Evolutionary conservation across 2,329 filamentous ascomycete genomes (phyloP).

Genomic region (Aspergillus intermedius): DNA sequence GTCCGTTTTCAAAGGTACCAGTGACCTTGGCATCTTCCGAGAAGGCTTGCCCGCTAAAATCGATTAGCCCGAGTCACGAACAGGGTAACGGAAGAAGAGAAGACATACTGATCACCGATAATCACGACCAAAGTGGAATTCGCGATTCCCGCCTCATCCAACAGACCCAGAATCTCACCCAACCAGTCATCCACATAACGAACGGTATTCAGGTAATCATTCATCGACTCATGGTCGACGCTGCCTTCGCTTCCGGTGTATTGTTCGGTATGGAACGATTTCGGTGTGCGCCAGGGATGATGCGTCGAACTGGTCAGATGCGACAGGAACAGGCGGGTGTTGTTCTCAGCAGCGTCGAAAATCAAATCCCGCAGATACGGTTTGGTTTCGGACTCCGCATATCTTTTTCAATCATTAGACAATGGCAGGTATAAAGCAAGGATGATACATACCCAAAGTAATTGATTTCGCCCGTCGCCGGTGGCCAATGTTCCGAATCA

Average conservation of each 20-base stretch:
- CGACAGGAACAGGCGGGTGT: slow-evolving; percentile 27
- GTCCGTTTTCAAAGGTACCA: slow-evolving; percentile 41
- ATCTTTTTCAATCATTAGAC: slow-evolving; percentile 11
- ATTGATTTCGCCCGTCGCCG: slow-evolving; percentile 32
- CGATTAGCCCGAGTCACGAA: neutral
- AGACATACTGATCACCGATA: slow-evolving; percentile 38
- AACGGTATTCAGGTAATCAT: slow-evolving; percentile 41
- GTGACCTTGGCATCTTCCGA: slow-evolving; percentile 36
- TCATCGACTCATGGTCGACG: slow-evolving; percentile 30
- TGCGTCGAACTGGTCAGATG: slow-evolving; percentile 34
- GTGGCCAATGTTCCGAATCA: slow-evolving; percentile 25
- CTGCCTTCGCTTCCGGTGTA: slow-evolving; percentile 21
- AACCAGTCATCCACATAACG: slow-evolving; percentile 42
- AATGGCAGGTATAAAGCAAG: neutral
- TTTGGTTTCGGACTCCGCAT: slow-evolving; percentile 35
- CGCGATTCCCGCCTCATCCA: slow-evolving; percentile 40
- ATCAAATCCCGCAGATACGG: slow-evolving; percentile 29
- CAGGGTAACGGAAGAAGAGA: neutral
- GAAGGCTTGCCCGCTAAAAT: slow-evolving; percentile 35
- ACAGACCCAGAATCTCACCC: slow-evolving; percentile 35
- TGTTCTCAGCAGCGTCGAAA: slow-evolving; percentile 24
- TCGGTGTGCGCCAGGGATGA: slow-evolving; percentile 39
- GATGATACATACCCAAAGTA: slow-evolving; percentile 39
- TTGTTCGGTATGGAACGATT: slow-evolving; percentile 19
- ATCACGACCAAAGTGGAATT: slow-evolving; percentile 43